phyloP scores from a whole-genome alignment of 805 yeast genomes.

The Metschnikowia gelsemii region DNA sequence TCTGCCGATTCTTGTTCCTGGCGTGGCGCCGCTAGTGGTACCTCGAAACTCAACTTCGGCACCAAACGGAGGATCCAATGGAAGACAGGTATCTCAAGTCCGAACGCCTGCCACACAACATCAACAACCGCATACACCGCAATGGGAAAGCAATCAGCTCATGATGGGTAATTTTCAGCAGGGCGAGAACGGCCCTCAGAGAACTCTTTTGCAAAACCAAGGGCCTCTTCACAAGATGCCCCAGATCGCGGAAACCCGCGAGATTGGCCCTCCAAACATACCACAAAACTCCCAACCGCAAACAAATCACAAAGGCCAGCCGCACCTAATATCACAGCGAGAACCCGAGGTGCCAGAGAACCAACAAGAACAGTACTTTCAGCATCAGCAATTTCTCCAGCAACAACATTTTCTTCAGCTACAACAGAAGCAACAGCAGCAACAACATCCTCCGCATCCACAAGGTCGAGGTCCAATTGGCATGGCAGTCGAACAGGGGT shows the following conservation, averaged over 20 bases:
- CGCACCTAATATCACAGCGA: not conserved
- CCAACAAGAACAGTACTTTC: not conserved
- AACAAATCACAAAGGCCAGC: not conserved
- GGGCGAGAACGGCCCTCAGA: not conserved
- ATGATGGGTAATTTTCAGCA: constrained; percentile 1
- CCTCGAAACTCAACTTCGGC: not conserved
- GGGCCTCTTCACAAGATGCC: constrained; percentile 1
- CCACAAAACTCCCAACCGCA: not conserved
- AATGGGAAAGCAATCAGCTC: constrained; percentile 5
- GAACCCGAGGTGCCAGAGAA: not conserved
- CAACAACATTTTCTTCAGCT: constrained; percentile 8
- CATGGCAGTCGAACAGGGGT: too few species aligned
- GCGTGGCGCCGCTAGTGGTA: constrained; percentile 13
- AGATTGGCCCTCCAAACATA: not conserved
- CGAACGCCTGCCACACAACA: not conserved
- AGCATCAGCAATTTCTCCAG: not conserved
- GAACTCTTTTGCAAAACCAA: not conserved
- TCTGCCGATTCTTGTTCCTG: constrained; percentile 13
- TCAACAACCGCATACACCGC: constrained; percentile 6
- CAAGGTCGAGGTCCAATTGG: constrained; percentile 6
- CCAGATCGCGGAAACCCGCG: constrained; percentile 6
- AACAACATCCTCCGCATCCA: constrained; percentile 9
- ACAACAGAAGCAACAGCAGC: constrained; percentile 10
- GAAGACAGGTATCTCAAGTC: not conserved
- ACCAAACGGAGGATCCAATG: not conserved